Base-by-base conservation (phyloP, 2,329 filamentous ascomycete species). In the Penicillium sp. region DNA sequence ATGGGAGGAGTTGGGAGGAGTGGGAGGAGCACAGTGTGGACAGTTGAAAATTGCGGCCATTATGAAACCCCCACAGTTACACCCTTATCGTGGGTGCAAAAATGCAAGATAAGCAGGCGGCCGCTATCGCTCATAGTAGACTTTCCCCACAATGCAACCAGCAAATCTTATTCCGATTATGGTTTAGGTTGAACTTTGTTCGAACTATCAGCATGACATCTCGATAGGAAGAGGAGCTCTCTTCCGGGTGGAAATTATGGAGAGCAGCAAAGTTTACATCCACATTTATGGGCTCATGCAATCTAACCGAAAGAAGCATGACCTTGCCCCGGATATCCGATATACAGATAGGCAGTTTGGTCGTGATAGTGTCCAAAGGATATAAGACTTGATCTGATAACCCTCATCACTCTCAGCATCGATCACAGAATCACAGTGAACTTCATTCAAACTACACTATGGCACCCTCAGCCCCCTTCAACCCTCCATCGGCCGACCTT, bases 391-490 rank as follows among this genome's bases (percentile, higher is more conserved):
- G 18, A 40, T 46, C 49, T 16, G 24, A 40, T 46, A 46, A 21
- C 24, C 16, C 5, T 24, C 3, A 27, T 32, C 29, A 16, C 40
- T 34, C 32, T 46, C 34, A 24, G 18, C 14, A 40, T 46, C 34
- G 4, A 46, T 10, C 22, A 45, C 31, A 45, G 18, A 3, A 38
- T 27, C 34, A 22, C 27, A 13, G n/a, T 16, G 3, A 32, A 22
- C 44, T n/a, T 42, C 27, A 3, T 40, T 13, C n/a, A 53, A 5
- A 50, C 40, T 18, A 9, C 46, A 48, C 9, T 16, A 70, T 70
- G 55, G 63, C 74, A 41, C 59, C 54, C 9, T 49, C 62, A 50
- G 68, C 75, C 16, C 67, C 71, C 4, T 79, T 79, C 62, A 73
- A 68, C 52, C 75, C 76, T 11, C 73, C 75, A 7, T 55, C 75